A percentile compares a stretch with the other conserved stretches of the same genome.
phyloP scores from a whole-genome alignment of 257 asterid species.

The Solanum acaule region DNA sequence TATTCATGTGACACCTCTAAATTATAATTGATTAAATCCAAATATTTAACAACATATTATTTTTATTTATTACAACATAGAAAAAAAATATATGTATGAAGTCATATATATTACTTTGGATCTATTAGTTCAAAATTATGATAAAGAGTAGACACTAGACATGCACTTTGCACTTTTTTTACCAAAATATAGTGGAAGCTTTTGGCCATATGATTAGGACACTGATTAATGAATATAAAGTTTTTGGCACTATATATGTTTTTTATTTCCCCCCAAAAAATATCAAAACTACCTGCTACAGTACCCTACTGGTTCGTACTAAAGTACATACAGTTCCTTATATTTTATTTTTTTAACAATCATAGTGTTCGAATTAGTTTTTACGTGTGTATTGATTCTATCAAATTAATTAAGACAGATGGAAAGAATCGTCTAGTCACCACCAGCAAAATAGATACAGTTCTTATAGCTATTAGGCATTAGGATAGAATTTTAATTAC shows the following conservation, averaged over 20 bases:
- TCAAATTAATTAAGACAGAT: too few species aligned
- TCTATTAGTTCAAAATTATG: background rate
- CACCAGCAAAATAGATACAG: background rate
- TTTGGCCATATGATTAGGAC: background rate
- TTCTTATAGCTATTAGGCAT: background rate
- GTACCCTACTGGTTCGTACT: background rate
- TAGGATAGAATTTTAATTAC: background rate
- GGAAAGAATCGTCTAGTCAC: too few species aligned
- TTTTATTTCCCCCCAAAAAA: background rate
- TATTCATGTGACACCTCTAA: background rate
- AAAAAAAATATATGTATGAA: background rate
- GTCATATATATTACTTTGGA: background rate
- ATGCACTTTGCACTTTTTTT: background rate
- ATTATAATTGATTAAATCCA: background rate
- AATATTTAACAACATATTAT: background rate
- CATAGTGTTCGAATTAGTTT: accelerated
- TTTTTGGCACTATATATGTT: background rate
- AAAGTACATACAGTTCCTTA: background rate
- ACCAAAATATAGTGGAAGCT: background rate
- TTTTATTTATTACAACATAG: background rate
- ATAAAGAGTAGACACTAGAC: background rate
- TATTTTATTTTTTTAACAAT: too few species aligned
- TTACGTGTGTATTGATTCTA: background rate
- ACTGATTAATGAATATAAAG: background rate
- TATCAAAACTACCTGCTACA: background rate